These are phyloP conservation scores for Rhodomyrtus tomentosa DNA, from an alignment of 345 rosid genomes.

Conservation along the genomic window DNA sequence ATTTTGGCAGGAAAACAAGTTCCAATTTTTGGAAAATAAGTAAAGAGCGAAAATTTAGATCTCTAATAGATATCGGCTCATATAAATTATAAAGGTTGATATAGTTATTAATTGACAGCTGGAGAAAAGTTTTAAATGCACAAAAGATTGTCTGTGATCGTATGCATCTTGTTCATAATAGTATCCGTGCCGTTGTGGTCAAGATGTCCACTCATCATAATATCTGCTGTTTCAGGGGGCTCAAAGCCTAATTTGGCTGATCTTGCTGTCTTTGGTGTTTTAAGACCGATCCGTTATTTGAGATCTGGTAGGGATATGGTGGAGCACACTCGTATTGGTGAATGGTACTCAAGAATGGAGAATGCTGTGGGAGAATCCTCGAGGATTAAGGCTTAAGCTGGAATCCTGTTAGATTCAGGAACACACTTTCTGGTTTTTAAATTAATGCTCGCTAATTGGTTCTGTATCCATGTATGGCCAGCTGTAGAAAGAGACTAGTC, in stretches of 20 bases:
- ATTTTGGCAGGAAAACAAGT: too few species aligned
- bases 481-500: not conserved
- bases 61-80: too few species aligned
- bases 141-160: not conserved
- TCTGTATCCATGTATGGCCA: not conserved
- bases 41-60: too few species aligned
- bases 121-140: not conserved
- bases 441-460: not conserved
- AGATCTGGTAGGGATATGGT: conserved; percentile 62
- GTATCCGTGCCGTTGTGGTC: not conserved
- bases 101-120: not conserved
- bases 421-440: not conserved
- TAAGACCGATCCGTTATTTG: conserved; percentile 54
- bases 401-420: not conserved
- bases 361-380: conserved; percentile 33
- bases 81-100: not conserved
- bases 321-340: conserved; percentile 55
- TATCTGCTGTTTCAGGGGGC: conserved; percentile 26
- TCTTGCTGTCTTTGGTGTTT: conserved; percentile 55
- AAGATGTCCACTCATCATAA: not conserved
- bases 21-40: too few species aligned
- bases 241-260: conserved; percentile 55
- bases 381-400: conserved; percentile 21
- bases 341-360: conserved; percentile 67
- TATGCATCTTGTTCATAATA: not conserved